Conservation (phyloP, 768 basidiomycete genomes). For the Collybiopsis luxurians region DNA sequence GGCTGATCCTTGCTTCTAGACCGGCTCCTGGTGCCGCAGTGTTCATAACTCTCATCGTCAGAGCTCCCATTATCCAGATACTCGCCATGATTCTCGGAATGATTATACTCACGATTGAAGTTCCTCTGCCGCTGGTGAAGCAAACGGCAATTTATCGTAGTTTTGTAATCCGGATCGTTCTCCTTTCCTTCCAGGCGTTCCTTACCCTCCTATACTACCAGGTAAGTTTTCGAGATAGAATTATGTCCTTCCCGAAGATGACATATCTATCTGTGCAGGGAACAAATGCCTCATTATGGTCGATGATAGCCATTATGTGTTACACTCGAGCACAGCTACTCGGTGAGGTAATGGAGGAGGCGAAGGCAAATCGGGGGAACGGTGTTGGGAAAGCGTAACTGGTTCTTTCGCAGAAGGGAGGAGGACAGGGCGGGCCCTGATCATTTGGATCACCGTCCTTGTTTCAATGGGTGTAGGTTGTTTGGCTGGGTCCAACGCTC, state of each 20-base stretch:
- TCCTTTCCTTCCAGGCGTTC: conserved; percentile 63
- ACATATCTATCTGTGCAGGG: conserved; percentile 49
- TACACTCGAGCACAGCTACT: conserved; percentile 64
- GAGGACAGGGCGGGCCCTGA: conserved; percentile 17
- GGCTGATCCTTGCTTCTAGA: conserved; percentile 29
- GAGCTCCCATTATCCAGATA: conserved; percentile 71
- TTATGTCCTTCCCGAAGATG: neutral
- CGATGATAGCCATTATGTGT: conserved; percentile 64
- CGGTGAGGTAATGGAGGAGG: conserved; percentile 69
- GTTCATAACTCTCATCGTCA: conserved; percentile 77
- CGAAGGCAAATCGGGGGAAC: conserved; percentile 60
- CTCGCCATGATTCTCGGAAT: conserved; percentile 60
- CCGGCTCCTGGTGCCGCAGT: conserved; percentile 56
- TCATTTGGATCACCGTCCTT: neutral
- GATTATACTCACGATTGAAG: conserved; percentile 64
- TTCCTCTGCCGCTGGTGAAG: conserved; percentile 61
- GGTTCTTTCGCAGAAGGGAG: too few species aligned
- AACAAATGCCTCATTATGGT: conserved; percentile 81
- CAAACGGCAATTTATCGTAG: conserved; percentile 61
- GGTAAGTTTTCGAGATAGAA: conserved; percentile 36
- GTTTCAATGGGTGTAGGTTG: conserved; percentile 8
- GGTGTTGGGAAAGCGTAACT: conserved; percentile 49
- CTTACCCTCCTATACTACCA: conserved; percentile 74
- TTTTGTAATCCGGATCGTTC: conserved; percentile 55
- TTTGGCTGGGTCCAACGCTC: conserved; percentile 25